Evolutionary conservation across 805 yeast species (phyloP).

Genomic region (Candida suzukii): DNA sequence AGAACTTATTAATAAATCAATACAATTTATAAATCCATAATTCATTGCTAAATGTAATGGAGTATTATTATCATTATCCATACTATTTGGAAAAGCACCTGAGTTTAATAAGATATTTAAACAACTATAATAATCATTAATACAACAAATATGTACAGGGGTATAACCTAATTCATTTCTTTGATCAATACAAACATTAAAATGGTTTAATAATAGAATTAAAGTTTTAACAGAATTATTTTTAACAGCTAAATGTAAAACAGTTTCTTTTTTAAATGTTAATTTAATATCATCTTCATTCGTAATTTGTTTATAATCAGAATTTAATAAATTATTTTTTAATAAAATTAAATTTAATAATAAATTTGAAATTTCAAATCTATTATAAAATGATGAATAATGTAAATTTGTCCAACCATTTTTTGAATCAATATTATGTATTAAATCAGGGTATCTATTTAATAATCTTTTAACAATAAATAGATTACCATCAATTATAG

Average conservation of each 20-base stretch:
- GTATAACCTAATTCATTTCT: slow-evolving; percentile 44
- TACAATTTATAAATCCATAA: slow-evolving; percentile 53
- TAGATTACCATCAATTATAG: slow-evolving; percentile 55
- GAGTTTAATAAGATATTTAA: slow-evolving; percentile 57
- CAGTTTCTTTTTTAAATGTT: slow-evolving; percentile 53
- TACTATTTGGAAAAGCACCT: slow-evolving; percentile 70
- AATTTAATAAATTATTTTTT: neutral
- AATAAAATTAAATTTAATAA: slow-evolving; percentile 11
- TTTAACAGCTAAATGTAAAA: slow-evolving; percentile 62
- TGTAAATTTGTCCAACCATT: slow-evolving; percentile 84
- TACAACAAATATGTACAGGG: slow-evolving; percentile 65
- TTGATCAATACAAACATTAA: slow-evolving; percentile 39
- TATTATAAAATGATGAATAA: slow-evolving; percentile 71
- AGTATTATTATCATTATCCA: slow-evolving; percentile 71
- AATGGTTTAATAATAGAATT: slow-evolving; percentile 65
- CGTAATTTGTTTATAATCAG: slow-evolving; percentile 20
- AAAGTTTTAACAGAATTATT: slow-evolving; percentile 55
- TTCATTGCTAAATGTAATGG: slow-evolving; percentile 81
- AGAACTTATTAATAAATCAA: slow-evolving; percentile 43
- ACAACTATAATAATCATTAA: slow-evolving; percentile 54
- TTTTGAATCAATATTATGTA: slow-evolving; percentile 59
- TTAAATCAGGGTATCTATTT: slow-evolving; percentile 59
- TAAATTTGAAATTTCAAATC: slow-evolving; percentile 43
- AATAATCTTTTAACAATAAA: slow-evolving; percentile 58
- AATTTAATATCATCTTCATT: slow-evolving; percentile 27